Conservation (phyloP, 2,329 filamentous ascomycete genomes). For the Parastagonospora nodorum region DNA sequence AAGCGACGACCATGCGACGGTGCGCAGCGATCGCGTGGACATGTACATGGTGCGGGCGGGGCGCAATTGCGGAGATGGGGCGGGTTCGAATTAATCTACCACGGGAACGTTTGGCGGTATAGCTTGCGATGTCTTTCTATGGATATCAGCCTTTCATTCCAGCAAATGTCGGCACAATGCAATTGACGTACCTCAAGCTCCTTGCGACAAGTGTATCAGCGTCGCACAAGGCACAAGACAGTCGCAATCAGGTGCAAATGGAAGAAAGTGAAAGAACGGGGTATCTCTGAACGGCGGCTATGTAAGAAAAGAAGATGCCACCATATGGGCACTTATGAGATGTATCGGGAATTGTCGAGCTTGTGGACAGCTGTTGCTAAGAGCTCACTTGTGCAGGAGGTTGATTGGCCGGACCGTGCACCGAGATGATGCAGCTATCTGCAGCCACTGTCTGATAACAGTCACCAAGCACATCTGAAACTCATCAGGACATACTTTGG, state of each 20-base stretch:
- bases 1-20: constrained; percentile 49
- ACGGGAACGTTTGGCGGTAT: no score
- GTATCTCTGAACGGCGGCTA: constrained; percentile 30
- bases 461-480: not conserved
- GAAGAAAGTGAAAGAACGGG: constrained; percentile 23
- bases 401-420: constrained; percentile 41
- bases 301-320: constrained; percentile 21
- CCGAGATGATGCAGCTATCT: constrained; percentile 17
- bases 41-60: constrained; percentile 38
- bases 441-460: constrained; percentile 15
- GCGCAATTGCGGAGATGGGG: constrained; percentile 9
- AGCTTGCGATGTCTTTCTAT: no score
- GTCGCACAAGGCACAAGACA: constrained; percentile 28
- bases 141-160: no score
- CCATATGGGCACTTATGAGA: constrained; percentile 25
- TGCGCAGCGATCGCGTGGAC: constrained; percentile 46
- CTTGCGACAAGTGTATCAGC: constrained; percentile 16
- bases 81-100: not conserved
- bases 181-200: constrained; percentile 17
- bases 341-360: constrained; percentile 20
- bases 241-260: constrained; percentile 7
- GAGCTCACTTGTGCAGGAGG: constrained; percentile 25
- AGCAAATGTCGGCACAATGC: not conserved
- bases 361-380: constrained; percentile 47
- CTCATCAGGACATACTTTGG: not conserved